Evolutionary conservation across 1,284 basidiomycete species (phyloP), one percentile per base, ranked within the genome.

Genomic region (Trichosporon ovoides): DNA sequence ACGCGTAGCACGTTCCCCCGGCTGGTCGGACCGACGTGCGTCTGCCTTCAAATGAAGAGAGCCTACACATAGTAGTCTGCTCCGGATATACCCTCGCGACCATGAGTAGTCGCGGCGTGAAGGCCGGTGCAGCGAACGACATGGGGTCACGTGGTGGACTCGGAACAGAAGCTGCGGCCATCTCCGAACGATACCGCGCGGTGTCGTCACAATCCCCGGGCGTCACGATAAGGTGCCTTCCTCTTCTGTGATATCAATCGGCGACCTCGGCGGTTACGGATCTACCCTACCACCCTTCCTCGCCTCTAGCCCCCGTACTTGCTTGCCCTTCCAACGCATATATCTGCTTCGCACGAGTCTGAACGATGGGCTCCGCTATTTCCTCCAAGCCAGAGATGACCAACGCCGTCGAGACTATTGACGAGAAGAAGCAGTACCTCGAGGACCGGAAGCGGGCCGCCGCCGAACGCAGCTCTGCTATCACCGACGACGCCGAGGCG

Each of bases 361-460:
- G n/a, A 43, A 51, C 22, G 16, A 56, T 56, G 55, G 55, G 55
- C 28, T 31, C 48, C 36, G 48, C 48, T 4, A 22, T 40, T 38
- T 43, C 38, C 49, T 19, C 20, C 22, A 24, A 49, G 52, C 35
- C 48, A 31, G 52, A 48, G 33, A 43, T 46, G 22, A 52, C 50
- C 40, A 33, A 43, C 19, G 13, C 36, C 14, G n/a, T 35, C 3
- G 16, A 24, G 22, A 20, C 28, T n/a, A 38, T 58, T 24, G 57
- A 58, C 36, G 58, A 59, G 51, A 61, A 61, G 56, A 22, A 33
- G 22, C 49, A 36, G 28, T 52, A 57, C 14, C 53, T 55, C 53
- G 59, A 33, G 20, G 43, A 53, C 9, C 36, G 46, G 49, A 53
- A 53, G 55, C 37, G 48, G 6, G 35, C 13, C 1, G 38, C 55